Conservation (phyloP, 257 asterid species). For the Jacaranda copaia region DNA sequence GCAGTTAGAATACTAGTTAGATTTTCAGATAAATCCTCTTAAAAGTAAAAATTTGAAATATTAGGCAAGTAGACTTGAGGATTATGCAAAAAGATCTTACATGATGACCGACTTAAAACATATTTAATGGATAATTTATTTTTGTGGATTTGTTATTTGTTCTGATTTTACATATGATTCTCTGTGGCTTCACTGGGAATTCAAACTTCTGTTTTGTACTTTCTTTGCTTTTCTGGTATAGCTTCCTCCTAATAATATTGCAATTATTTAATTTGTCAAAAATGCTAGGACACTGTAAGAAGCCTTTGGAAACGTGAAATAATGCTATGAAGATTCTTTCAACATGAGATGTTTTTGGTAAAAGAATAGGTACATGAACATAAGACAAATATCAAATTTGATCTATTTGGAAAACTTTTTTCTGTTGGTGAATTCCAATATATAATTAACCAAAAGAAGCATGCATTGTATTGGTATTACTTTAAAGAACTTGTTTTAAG, state of each 20-base stretch:
- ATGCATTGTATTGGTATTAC: conserved; percentile 1
- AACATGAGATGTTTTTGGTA: not conserved
- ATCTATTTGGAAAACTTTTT: not conserved
- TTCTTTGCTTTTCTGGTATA: not conserved
- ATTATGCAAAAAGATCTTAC: conserved; percentile 3
- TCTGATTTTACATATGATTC: not conserved
- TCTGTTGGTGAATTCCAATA: not conserved
- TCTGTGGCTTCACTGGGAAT: not conserved
- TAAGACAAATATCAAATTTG: not conserved
- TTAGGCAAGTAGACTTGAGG: conserved; percentile 1
- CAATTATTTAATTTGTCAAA: conserved; percentile 8
- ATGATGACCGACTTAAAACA: conserved; percentile 1
- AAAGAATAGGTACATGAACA: conserved; percentile 16
- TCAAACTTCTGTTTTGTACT: not conserved
- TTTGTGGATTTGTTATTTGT: conserved; percentile 10
- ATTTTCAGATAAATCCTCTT: conserved; percentile 16
- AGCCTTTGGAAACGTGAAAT: conserved; percentile 12
- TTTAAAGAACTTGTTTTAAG: not conserved
- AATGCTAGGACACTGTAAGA: not conserved
- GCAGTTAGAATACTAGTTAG: conserved; percentile 19
- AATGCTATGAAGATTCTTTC: conserved; percentile 19
- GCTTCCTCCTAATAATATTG: conserved; percentile 10
- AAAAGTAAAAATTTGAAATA: conserved; percentile 16
- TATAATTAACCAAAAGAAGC: conserved; percentile 6
- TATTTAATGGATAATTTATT: not conserved